Conservation (phyloP, 495 filamentous ascomycete genomes). For the Schizothecium vesticola region DNA sequence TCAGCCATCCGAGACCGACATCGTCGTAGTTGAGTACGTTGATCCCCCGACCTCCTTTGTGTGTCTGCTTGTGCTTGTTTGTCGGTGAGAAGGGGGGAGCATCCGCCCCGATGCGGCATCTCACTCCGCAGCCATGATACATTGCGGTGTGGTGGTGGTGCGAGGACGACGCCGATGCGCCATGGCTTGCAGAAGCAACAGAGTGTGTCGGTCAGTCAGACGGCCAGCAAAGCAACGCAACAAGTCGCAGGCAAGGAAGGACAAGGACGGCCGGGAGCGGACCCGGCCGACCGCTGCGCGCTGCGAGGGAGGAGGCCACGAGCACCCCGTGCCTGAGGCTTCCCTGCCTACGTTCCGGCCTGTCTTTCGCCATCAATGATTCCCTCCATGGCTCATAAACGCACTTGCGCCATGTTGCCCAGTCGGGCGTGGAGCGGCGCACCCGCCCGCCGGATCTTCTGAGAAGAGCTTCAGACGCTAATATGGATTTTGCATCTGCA, state of each 20-base stretch:
- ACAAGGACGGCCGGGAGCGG: neutral
- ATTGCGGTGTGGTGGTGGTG: neutral
- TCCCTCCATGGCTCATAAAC: neutral
- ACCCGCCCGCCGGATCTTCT: neutral
- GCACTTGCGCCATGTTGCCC: constrained; percentile 6
- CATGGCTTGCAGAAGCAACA: neutral
- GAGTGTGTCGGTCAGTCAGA: neutral
- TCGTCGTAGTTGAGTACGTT: constrained; percentile 59
- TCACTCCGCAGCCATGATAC: neutral
- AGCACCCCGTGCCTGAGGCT: neutral
- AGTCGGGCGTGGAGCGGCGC: constrained; percentile 1
- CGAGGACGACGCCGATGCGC: neutral
- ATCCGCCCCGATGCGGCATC: neutral
- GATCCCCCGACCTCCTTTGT: neutral
- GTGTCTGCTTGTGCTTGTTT: neutral
- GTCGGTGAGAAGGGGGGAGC: neutral
- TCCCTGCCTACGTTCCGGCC: neutral
- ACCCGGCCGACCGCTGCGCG: neutral
- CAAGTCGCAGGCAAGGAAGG: neutral
- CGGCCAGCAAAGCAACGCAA: neutral
- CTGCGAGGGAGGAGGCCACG: neutral
- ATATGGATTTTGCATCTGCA: constrained; percentile 24
- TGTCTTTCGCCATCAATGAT: neutral
- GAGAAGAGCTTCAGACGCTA: constrained; percentile 12
- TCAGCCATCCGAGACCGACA: constrained; percentile 36